Evolutionary conservation across 179 eudicot species (phyloP).

Genomic region (Nepenthes alata): DNA sequence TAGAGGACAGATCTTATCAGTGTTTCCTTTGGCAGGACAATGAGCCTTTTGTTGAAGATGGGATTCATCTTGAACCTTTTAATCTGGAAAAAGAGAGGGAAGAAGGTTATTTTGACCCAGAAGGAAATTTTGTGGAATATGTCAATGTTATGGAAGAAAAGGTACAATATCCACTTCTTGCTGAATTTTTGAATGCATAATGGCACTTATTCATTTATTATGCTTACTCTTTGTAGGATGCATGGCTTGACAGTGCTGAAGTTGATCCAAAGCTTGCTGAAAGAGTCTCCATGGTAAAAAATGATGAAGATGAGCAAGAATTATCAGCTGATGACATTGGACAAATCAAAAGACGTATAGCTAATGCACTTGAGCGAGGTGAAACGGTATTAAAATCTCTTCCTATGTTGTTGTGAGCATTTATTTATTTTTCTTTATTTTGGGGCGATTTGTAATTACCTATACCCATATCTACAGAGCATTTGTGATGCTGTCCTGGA

Average conservation of each 20-base stretch:
- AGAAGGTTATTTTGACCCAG: slow-evolving; percentile 88
- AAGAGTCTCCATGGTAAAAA: slow-evolving; percentile 18
- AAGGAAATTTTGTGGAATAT: slow-evolving; percentile 86
- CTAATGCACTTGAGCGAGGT: slow-evolving; percentile 77
- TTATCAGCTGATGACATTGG: slow-evolving; percentile 58
- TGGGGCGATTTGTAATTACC: too few species aligned
- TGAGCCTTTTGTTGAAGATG: slow-evolving; percentile 62
- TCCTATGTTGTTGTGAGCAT: background rate
- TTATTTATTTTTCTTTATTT: background rate
- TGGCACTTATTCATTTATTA: background rate
- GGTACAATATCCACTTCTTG: slow-evolving; percentile 24
- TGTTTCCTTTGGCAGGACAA: slow-evolving; percentile 40
- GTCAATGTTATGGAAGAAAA: slow-evolving; percentile 56
- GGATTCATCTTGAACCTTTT: slow-evolving; percentile 68
- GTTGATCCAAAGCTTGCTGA: slow-evolving; percentile 44
- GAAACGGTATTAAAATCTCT: slow-evolving; percentile 48
- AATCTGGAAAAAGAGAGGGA: slow-evolving; percentile 77
- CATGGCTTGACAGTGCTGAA: slow-evolving; percentile 90
- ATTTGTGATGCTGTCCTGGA: too few species aligned
- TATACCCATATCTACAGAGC: too few species aligned
- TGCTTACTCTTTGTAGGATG: slow-evolving; percentile 46
- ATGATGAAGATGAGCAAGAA: slow-evolving; percentile 39
- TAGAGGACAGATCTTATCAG: slow-evolving; percentile 5
- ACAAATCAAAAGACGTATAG: slow-evolving; percentile 77
- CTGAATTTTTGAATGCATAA: background rate